phyloP scores from a whole-genome alignment of 805 yeast species.

The Suhomyces vadensis region DNA sequence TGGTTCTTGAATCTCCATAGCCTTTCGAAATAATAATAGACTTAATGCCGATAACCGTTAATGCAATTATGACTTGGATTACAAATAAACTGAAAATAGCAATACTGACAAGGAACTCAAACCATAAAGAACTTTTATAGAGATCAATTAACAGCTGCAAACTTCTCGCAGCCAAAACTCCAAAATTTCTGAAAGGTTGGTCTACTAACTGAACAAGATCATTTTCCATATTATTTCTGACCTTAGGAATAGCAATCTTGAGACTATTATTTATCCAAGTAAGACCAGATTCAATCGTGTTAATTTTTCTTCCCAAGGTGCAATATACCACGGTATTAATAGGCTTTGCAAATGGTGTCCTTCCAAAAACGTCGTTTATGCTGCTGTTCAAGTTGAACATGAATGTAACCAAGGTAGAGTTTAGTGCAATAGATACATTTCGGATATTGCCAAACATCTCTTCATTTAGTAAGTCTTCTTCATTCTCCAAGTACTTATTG shows the following conservation, averaged over 20 bases:
- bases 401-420: conserved; percentile 59
- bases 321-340: conserved; percentile 73
- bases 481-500: conserved; percentile 50
- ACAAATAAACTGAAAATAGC: conserved; percentile 13
- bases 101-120: conserved; percentile 9
- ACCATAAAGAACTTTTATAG: conserved; percentile 7
- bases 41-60: conserved; percentile 3
- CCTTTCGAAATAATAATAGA: neutral
- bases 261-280: conserved; percentile 75
- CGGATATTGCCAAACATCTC: conserved; percentile 67
- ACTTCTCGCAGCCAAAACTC: neutral
- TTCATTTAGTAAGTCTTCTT: conserved; percentile 57
- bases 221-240: conserved; percentile 4
- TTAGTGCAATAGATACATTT: conserved; percentile 56
- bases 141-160: conserved; percentile 2
- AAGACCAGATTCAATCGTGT: conserved; percentile 65
- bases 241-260: conserved; percentile 55
- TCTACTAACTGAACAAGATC: conserved; percentile 3
- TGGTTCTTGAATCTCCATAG: neutral
- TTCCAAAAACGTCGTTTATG: conserved; percentile 60
- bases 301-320: conserved; percentile 72
- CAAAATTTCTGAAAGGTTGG: neutral
- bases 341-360: conserved; percentile 65
- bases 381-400: conserved; percentile 58
- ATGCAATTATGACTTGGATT: conserved; percentile 11